Evolutionary conservation across 257 asterid genomes (phyloP).

Genomic region (Solanum pinnatisectum): DNA sequence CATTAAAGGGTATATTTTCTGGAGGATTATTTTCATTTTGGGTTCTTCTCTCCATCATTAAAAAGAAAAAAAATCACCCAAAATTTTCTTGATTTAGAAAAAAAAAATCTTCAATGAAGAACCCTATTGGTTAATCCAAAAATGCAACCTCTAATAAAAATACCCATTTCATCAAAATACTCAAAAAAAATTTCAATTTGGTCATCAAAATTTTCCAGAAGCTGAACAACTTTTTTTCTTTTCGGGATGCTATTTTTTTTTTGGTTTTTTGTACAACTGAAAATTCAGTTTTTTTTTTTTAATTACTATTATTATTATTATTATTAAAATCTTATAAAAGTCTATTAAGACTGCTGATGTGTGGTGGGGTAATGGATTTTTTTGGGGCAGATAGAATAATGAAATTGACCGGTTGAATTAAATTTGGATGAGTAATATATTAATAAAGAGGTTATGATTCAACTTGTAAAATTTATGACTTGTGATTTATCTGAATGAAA

Average conservation of each 20-base stretch:
- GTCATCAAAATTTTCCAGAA: neutral
- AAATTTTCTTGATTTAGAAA: neutral
- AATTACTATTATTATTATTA: neutral
- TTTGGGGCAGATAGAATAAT: too few relatives aligned
- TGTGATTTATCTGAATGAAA: neutral
- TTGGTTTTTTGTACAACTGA: neutral
- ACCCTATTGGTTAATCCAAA: neutral
- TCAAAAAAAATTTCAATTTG: neutral
- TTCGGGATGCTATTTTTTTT: neutral
- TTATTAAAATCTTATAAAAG: neutral
- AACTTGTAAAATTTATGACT: neutral
- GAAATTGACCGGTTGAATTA: neutral
- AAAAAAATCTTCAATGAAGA: neutral
- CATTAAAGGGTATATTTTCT: slow-evolving; percentile 23
- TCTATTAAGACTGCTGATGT: neutral
- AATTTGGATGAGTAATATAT: neutral
- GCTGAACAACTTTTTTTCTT: neutral
- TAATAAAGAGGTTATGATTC: too few relatives aligned
- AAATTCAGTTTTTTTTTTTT: neutral
- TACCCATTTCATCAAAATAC: neutral
- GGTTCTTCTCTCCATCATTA: slow-evolving; percentile 39
- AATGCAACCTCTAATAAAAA: neutral
- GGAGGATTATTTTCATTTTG: slow-evolving; percentile 18
- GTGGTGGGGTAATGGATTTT: too few relatives aligned
- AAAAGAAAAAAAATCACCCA: neutral